Evolutionary conservation across 768 basidiomycete species (phyloP).

Genomic region (Nevesoporus exiguus): DNA sequence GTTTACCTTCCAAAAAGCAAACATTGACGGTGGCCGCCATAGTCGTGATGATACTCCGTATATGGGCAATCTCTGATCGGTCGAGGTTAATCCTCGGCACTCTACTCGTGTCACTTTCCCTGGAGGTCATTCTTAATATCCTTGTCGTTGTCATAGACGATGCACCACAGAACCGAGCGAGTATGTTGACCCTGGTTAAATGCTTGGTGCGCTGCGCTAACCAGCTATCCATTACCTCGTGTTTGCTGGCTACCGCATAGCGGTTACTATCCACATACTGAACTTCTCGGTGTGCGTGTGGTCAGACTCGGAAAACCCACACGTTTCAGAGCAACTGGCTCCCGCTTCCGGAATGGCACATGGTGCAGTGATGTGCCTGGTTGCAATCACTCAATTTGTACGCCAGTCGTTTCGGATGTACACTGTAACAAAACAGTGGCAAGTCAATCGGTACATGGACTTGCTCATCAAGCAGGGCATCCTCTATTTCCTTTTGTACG

Average conservation of each 20-base stretch:
- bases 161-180: neutral
- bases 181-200: neutral
- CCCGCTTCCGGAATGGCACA: neutral
- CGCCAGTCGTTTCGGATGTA: neutral
- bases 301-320: too few relatives aligned
- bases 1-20: too few relatives aligned
- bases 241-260: neutral
- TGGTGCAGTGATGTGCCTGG: neutral
- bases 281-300: neutral
- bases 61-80: neutral
- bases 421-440: neutral
- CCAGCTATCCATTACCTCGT: too few relatives aligned
- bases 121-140: neutral
- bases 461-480: neutral
- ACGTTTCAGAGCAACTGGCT: too few relatives aligned
- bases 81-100: neutral
- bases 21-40: neutral
- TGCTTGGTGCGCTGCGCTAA: neutral
- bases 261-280: neutral
- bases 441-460: neutral
- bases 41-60: neutral
- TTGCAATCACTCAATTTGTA: neutral
- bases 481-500: neutral
- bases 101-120: neutral
- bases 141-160: neutral